Percentiles rank a stretch among this genome's conserved stretches.
Evolutionary conservation across 768 basidiomycete genomes (phyloP).

Genomic region (Tulasnella sp.): DNA sequence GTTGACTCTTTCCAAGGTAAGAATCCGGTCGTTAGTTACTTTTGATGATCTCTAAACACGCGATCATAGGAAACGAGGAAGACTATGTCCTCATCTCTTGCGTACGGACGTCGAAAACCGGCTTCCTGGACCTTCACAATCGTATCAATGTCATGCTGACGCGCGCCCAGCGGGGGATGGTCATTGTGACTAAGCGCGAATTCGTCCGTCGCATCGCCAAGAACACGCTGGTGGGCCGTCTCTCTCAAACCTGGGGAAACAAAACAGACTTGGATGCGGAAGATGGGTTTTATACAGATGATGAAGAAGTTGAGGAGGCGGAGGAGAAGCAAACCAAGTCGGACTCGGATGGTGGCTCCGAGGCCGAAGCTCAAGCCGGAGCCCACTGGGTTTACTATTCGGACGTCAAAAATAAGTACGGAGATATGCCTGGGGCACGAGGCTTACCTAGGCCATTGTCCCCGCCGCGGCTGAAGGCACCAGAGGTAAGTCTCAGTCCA

Average conservation of each 20-base stretch:
- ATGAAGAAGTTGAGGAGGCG: not conserved
- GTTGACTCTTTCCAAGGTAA: slow-evolving; percentile 73
- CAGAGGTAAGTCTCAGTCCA: not conserved
- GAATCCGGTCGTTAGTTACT: not conserved
- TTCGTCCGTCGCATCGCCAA: slow-evolving; percentile 47
- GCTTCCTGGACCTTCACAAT: slow-evolving; percentile 53
- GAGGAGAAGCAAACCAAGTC: not conserved
- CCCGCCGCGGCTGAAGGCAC: not conserved
- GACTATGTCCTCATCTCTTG: slow-evolving; percentile 64
- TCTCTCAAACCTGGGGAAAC: slow-evolving; percentile 24
- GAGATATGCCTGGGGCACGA: not conserved
- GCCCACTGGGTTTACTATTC: not conserved
- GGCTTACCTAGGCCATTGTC: not conserved
- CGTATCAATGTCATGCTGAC: slow-evolving; percentile 85
- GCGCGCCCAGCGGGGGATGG: slow-evolving; percentile 68
- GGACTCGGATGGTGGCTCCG: not conserved
- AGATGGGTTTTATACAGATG: not conserved
- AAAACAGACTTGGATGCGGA: not conserved
- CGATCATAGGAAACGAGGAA: slow-evolving; percentile 61
- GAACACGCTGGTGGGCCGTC: slow-evolving; percentile 34
- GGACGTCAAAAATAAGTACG: not conserved
- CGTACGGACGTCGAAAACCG: slow-evolving; percentile 46
- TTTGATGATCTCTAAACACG: slow-evolving; percentile 1
- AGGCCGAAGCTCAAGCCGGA: not conserved
- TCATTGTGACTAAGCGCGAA: slow-evolving; percentile 48